Conservation (phyloP, 768 basidiomycete species). For the Grammothele lineata region DNA sequence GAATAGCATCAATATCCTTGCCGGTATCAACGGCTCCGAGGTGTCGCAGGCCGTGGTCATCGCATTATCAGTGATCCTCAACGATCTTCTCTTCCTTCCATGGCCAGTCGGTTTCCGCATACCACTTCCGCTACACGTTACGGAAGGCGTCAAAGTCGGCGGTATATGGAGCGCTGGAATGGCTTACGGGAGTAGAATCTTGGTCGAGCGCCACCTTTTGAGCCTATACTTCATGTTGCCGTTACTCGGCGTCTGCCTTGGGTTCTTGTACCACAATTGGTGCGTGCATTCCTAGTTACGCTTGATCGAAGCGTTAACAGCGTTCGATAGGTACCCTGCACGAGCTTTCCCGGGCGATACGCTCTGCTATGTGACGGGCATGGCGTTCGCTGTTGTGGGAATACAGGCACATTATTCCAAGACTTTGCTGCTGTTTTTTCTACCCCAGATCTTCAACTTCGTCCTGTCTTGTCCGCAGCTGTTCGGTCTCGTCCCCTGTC, state of each 20-base stretch:
- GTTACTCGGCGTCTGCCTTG: conserved; percentile 83
- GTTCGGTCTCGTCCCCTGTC: conserved; percentile 91
- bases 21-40: conserved; percentile 96
- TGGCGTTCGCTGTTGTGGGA: conserved; percentile 97
- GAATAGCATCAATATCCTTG: conserved; percentile 98
- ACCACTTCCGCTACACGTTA: conserved; percentile 66
- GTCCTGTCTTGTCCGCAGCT: conserved; percentile 90
- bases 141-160: conserved; percentile 66
- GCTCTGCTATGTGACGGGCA: conserved; percentile 94
- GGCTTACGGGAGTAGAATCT: conserved; percentile 78
- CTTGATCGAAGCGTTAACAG: not conserved
- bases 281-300: conserved; percentile 32
- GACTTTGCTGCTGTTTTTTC: conserved; percentile 92
- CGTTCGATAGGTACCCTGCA: conserved; percentile 80
- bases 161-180: conserved; percentile 82
- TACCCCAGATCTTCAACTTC: conserved; percentile 99
- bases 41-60: conserved; percentile 92
- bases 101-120: conserved; percentile 74
- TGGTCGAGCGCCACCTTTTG: conserved; percentile 92
- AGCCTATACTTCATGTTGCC: conserved; percentile 98
- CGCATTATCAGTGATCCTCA: conserved; percentile 82
- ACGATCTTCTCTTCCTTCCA: conserved; percentile 93
- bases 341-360: conserved; percentile 95
- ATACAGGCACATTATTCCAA: conserved; percentile 98
- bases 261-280: conserved; percentile 97